These are phyloP conservation scores for Hyphopichia buzzinii DNA, from an alignment of 1,139 yeast species.

Conservation along the genomic window DNA sequence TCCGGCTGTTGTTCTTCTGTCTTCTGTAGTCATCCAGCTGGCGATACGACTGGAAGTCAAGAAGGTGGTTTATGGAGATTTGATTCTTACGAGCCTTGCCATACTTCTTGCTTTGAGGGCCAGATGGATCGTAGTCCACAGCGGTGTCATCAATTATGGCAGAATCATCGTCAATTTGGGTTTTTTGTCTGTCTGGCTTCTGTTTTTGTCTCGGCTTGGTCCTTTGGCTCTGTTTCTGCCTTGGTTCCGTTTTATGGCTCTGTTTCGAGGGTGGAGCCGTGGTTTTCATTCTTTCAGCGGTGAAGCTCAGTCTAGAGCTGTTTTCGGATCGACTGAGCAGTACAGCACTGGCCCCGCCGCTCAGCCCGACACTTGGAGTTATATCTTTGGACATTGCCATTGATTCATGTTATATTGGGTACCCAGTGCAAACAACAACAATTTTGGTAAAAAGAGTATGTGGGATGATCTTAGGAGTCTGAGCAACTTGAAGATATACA, in stretches of 20 bases:
- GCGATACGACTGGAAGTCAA: conserved; percentile 56
- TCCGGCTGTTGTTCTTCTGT: conserved; percentile 10
- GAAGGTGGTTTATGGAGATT: conserved; percentile 60
- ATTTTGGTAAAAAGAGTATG: too few relatives aligned
- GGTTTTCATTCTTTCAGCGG: neutral
- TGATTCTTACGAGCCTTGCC: conserved; percentile 48
- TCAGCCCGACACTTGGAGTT: neutral
- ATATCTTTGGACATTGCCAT: neutral
- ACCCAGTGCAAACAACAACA: too few relatives aligned
- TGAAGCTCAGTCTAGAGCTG: neutral
- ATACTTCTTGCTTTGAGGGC: conserved; percentile 2
- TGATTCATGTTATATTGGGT: too few relatives aligned
- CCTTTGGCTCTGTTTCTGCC: conserved; percentile 2
- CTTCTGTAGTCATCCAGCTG: conserved; percentile 47
- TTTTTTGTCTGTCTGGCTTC: neutral
- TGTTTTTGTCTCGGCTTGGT: neutral
- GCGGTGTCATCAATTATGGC: neutral
- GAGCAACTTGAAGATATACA: too few relatives aligned
- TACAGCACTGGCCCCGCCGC: neutral
- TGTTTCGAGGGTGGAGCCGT: too few relatives aligned
- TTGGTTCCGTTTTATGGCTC: too few relatives aligned
- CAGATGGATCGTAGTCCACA: neutral
- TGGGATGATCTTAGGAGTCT: too few relatives aligned
- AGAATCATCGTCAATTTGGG: neutral
- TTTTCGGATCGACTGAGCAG: neutral